phyloP scores from a whole-genome alignment of 176 grass and related monocot species.

The Elaeis guineensis region DNA sequence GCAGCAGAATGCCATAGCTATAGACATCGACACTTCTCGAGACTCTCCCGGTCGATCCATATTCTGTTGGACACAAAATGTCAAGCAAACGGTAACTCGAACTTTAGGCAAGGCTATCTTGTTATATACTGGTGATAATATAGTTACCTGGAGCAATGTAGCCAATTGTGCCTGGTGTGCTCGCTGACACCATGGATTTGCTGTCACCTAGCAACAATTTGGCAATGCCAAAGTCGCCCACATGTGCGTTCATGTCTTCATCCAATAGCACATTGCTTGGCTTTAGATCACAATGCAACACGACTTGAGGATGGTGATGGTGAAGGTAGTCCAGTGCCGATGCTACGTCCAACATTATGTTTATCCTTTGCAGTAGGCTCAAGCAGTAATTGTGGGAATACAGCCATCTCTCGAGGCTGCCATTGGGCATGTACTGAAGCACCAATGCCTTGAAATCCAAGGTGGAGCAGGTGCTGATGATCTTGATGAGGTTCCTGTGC shows the following conservation, averaged over 20 bases:
- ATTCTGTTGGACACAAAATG: background rate
- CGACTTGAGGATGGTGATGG: conserved; percentile 19
- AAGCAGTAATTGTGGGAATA: conserved; percentile 5
- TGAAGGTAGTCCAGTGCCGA: conserved; percentile 19
- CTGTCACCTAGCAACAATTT: conserved; percentile 12
- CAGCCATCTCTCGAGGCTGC: conserved; percentile 22
- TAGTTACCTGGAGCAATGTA: conserved; percentile 24
- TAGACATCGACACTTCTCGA: conserved; percentile 23
- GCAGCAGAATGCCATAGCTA: conserved; percentile 20
- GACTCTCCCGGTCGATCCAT: conserved; percentile 10
- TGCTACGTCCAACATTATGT: conserved; percentile 10
- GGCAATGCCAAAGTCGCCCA: conserved; percentile 23
- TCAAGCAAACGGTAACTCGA: too few species aligned
- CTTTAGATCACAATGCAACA: conserved; percentile 26
- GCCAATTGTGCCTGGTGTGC: conserved; percentile 14
- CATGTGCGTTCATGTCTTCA: conserved; percentile 24
- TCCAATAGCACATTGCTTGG: conserved; percentile 27
- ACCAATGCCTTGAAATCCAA: conserved; percentile 22
- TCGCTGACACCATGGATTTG: conserved; percentile 9
- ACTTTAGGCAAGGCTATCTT: too few species aligned
- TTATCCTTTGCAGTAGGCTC: conserved; percentile 15
- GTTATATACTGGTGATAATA: background rate
- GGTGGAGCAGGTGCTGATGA: conserved; percentile 26
- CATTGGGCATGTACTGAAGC: conserved; percentile 26
- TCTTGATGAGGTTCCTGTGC: conserved; percentile 22